These are phyloP conservation scores for Paecilomyces variotii DNA, from an alignment of 2,329 filamentous ascomycete genomes.

Conservation along the genomic window DNA sequence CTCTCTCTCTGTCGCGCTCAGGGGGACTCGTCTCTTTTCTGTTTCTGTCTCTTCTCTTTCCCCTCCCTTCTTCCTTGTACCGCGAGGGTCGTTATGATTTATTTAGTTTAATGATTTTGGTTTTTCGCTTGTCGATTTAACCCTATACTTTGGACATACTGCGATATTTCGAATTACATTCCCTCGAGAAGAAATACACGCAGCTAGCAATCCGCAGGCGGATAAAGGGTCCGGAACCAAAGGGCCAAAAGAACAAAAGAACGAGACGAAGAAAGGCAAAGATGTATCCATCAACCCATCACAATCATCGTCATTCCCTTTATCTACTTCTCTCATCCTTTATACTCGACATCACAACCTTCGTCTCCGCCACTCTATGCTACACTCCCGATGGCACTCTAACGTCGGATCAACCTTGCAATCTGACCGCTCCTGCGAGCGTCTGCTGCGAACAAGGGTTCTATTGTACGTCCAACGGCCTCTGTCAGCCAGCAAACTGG, in stretches of 20 bases:
- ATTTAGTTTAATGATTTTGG: background rate
- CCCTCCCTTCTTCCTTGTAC: background rate
- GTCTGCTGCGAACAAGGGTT: constrained; percentile 4
- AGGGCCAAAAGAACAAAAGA: too few species aligned
- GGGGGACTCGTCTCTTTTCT: background rate
- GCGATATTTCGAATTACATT: background rate
- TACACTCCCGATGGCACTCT: constrained; percentile 2
- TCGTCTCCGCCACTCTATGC: constrained; percentile 1
- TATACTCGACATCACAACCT: background rate
- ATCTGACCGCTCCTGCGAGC: background rate
- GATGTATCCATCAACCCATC: background rate
- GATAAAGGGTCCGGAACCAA: background rate
- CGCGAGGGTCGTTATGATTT: background rate
- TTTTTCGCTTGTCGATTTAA: background rate
- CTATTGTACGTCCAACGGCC: constrained; percentile 1
- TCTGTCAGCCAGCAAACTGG: constrained; percentile 3
- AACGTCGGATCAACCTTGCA: constrained; percentile 3
- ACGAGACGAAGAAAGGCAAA: background rate
- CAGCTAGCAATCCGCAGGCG: background rate
- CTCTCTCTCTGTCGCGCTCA: background rate
- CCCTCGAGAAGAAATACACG: background rate
- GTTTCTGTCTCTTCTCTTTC: background rate
- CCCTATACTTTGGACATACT: background rate
- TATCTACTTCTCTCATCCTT: background rate
- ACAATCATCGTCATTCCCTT: background rate